Evolutionary conservation across 2,329 filamentous ascomycete species (phyloP).

Genomic region (Albophoma yamanashiensis): DNA sequence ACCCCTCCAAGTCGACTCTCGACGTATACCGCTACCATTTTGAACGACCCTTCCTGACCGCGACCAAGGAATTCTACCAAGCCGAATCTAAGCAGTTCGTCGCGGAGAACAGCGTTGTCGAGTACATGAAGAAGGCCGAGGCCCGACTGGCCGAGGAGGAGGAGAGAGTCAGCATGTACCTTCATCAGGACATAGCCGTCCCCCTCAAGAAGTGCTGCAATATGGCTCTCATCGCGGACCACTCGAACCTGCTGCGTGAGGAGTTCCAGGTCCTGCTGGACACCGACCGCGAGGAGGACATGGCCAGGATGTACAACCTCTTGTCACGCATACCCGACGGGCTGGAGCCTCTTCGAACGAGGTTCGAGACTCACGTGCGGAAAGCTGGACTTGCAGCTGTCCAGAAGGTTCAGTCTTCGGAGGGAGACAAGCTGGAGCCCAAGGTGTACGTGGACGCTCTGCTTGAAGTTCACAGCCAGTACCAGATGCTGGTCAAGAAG

Average conservation of each 20-base stretch:
- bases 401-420: constrained; percentile 76
- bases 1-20: constrained; percentile 85
- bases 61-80: constrained; percentile 78
- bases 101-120: constrained; percentile 92
- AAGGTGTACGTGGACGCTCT: constrained; percentile 95
- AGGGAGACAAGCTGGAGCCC: constrained; percentile 84
- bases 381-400: constrained; percentile 83
- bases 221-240: constrained; percentile 78
- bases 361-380: constrained; percentile 86
- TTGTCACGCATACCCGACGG: constrained; percentile 84
- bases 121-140: constrained; percentile 99
- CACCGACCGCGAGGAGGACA: constrained; percentile 88
- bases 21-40: constrained; percentile 92
- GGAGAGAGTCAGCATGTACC: constrained; percentile 81
- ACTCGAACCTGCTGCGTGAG: constrained; percentile 76
- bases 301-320: constrained; percentile 92
- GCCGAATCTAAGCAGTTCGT: constrained; percentile 91
- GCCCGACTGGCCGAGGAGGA: constrained; percentile 82
- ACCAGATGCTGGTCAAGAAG: constrained; percentile 80
- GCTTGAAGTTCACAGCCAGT: constrained; percentile 88
- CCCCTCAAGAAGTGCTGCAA: constrained; percentile 83
- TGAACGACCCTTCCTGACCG: constrained; percentile 80
- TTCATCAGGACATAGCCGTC: constrained; percentile 80
- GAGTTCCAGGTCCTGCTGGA: constrained; percentile 93
- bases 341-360: constrained; percentile 73